Conservation (phyloP, 2,329 filamentous ascomycete genomes). For the Coccinonectria pachysandricola region DNA sequence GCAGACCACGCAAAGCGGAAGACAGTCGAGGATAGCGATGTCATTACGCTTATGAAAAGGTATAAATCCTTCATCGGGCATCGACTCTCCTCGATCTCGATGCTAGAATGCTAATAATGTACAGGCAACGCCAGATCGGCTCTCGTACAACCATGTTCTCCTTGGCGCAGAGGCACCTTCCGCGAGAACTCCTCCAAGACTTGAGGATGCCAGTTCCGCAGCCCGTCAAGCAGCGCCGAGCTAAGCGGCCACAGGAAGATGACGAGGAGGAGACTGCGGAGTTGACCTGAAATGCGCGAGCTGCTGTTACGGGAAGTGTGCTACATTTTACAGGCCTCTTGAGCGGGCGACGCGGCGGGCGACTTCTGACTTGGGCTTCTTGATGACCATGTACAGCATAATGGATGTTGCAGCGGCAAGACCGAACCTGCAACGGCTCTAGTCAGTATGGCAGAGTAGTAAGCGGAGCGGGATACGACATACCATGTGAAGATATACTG, state of each 20-base stretch:
- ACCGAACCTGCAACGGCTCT: conserved; percentile 57
- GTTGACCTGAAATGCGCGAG: conserved; percentile 22
- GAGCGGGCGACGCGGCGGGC: conserved; percentile 49
- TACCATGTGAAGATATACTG: conserved; percentile 99
- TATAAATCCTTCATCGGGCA: conserved; percentile 32
- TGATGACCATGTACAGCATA: conserved; percentile 94
- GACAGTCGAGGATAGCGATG: conserved; percentile 77
- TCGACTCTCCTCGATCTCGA: conserved; percentile 14
- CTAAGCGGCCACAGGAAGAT: conserved; percentile 20
- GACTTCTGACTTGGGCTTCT: conserved; percentile 69
- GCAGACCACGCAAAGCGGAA: conserved; percentile 73
- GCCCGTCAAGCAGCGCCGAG: conserved; percentile 36
- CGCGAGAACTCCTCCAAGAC: conserved; percentile 73
- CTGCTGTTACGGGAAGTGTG: no score
- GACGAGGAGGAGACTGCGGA: conserved; percentile 28
- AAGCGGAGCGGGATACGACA: conserved; percentile 23
- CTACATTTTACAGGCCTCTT: conserved; percentile 18
- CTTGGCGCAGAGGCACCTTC: conserved; percentile 72
- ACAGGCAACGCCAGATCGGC: conserved; percentile 68
- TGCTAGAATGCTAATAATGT: conserved; percentile 21
- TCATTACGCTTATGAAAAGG: conserved; percentile 75
- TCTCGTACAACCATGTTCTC: conserved; percentile 68
- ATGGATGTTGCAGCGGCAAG: conserved; percentile 75
- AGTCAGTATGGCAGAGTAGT: conserved; percentile 1
- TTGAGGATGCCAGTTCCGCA: conserved; percentile 58